phyloP scores from a whole-genome alignment of 371 early-diverging fungal species.

The Mucor mucedo region DNA sequence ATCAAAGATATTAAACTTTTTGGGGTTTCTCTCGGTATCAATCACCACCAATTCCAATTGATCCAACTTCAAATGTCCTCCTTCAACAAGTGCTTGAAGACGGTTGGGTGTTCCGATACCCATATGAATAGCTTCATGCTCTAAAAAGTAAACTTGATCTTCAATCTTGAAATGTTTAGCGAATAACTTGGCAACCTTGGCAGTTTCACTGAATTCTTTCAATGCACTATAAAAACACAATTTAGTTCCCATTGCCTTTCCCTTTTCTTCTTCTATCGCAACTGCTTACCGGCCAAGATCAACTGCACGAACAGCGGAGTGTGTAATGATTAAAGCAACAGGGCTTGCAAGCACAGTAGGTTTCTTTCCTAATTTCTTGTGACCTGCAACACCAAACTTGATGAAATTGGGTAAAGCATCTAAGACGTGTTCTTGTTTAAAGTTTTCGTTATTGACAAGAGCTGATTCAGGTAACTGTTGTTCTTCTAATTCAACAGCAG shows the following conservation, averaged over 20 bases:
- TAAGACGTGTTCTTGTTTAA: conserved; percentile 58
- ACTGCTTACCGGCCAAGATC: conserved; percentile 62
- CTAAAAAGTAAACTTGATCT: conserved; percentile 71
- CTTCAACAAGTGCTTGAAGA: conserved; percentile 68
- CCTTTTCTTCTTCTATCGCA: not conserved
- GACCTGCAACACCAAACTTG: conserved; percentile 60
- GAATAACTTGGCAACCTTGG: conserved; percentile 82
- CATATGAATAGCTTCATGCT: conserved; percentile 65
- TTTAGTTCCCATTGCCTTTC: not conserved
- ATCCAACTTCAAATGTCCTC: conserved; percentile 67
- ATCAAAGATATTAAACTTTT: conserved; percentile 77
- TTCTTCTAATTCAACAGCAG: conserved; percentile 58
- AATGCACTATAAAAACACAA: conserved; percentile 25
- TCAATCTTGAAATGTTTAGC: conserved; percentile 84
- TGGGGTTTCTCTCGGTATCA: conserved; percentile 78
- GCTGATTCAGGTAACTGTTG: conserved; percentile 46
- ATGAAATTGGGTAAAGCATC: conserved; percentile 61
- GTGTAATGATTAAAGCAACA: conserved; percentile 71
- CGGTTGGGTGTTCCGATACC: conserved; percentile 89
- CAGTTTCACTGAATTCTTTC: conserved; percentile 44
- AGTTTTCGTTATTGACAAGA: conserved; percentile 55
- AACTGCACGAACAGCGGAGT: conserved; percentile 78
- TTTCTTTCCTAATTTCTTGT: conserved; percentile 56
- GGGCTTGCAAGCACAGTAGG: conserved; percentile 64
- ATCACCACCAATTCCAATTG: conserved; percentile 71